A percentile compares a stretch with the other conserved stretches of the same genome.
Conservation (phyloP, 805 yeast species). For the Metschnikowia hibisci region DNA sequence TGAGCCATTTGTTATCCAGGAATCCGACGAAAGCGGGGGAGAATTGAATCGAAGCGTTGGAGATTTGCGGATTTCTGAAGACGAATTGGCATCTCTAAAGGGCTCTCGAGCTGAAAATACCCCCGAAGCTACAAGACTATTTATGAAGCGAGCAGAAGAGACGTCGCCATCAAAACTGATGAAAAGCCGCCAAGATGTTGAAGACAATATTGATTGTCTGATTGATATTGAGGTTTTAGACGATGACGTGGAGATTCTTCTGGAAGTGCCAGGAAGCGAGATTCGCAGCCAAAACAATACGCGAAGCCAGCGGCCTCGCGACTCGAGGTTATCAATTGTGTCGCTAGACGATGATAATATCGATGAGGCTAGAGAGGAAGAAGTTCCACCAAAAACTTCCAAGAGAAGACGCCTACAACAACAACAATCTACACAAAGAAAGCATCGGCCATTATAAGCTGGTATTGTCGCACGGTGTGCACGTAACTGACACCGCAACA, state of each 20-base stretch:
- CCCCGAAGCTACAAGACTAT: slow-evolving; percentile 12
- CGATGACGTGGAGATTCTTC: slow-evolving; percentile 10
- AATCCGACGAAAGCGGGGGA: slow-evolving; percentile 15
- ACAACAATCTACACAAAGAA: background rate
- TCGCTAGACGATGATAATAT: background rate
- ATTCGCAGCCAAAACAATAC: background rate
- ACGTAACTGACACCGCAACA: too few species aligned
- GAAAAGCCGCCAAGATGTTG: background rate
- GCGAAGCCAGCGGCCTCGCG: background rate
- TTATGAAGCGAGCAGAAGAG: slow-evolving; percentile 9
- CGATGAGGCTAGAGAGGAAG: background rate
- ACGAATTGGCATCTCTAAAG: background rate
- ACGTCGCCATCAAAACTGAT: background rate
- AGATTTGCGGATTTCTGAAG: slow-evolving; percentile 14
- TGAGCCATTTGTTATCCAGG: slow-evolving; percentile 16
- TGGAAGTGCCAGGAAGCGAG: slow-evolving; percentile 5
- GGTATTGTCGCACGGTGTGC: background rate
- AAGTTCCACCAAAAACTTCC: background rate
- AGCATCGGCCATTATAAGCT: background rate
- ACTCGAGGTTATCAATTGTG: background rate
- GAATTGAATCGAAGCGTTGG: slow-evolving; percentile 20
- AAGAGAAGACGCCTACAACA: slow-evolving; percentile 2
- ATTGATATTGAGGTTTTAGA: slow-evolving; percentile 13
- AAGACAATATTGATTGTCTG: background rate
- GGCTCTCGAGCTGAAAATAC: slow-evolving; percentile 1